phyloP scores from a whole-genome alignment of 495 filamentous ascomycete genomes.

The Chaetomium fimeti region DNA sequence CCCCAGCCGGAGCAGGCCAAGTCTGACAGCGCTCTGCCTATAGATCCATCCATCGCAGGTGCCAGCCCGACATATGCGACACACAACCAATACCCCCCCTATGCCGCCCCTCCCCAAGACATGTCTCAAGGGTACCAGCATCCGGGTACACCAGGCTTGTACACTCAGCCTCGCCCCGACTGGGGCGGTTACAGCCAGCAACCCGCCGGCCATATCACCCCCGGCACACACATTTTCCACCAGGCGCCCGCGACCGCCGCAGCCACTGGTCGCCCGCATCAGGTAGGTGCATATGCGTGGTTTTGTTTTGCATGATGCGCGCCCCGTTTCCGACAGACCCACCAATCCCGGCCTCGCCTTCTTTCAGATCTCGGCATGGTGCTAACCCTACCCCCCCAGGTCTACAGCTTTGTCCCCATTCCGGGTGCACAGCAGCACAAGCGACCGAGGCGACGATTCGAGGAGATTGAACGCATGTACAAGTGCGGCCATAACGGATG shows the following conservation, averaged over 20 bases:
- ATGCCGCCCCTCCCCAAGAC: conserved; percentile 74
- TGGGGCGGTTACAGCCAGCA: conserved; percentile 75
- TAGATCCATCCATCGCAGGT: conserved; percentile 97
- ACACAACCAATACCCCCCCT: conserved; percentile 73
- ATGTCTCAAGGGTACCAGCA: conserved; percentile 72
- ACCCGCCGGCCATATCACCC: conserved; percentile 56
- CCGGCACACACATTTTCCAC: conserved; percentile 49
- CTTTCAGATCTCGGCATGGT: neutral
- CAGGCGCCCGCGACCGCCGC: conserved; percentile 55
- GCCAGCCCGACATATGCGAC: conserved; percentile 83
- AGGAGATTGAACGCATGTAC: conserved; percentile 99
- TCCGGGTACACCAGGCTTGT: conserved; percentile 54
- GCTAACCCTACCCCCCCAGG: conserved; percentile 49
- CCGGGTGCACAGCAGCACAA: conserved; percentile 97
- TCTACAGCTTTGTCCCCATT: conserved; percentile 98
- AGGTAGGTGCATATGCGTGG: conserved; percentile 55
- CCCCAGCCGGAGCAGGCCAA: conserved; percentile 61
- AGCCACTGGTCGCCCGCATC: conserved; percentile 60
- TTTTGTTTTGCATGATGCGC: neutral
- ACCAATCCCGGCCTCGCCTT: neutral
- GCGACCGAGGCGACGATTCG: conserved; percentile 87
- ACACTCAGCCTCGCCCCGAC: conserved; percentile 68
- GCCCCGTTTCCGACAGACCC: neutral
- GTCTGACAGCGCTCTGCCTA: conserved; percentile 94
- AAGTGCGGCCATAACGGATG: conserved; percentile 98